phyloP scores from a whole-genome alignment of 2,329 filamentous ascomycete species.

The Exophiala lecanii-corni region DNA sequence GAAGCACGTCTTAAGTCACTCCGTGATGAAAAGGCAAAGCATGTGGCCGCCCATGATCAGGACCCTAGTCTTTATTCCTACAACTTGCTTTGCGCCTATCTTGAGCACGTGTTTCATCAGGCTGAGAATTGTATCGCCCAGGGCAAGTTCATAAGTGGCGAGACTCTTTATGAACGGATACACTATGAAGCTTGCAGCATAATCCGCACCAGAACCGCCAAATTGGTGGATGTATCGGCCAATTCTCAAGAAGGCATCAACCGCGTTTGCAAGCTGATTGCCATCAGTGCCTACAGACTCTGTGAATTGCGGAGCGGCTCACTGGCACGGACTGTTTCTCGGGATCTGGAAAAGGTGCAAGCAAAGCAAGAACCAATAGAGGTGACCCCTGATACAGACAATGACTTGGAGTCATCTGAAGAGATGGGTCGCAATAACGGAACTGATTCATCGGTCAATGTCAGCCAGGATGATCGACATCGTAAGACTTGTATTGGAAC shows the following conservation, averaged over 20 bases:
- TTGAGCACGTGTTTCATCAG: slow-evolving; percentile 16
- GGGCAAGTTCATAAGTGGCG: slow-evolving; percentile 11
- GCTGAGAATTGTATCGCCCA: slow-evolving; percentile 17
- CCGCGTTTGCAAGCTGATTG: slow-evolving; percentile 22
- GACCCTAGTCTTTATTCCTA: slow-evolving; percentile 19
- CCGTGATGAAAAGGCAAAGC: slow-evolving; percentile 7
- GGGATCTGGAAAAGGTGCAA: not conserved
- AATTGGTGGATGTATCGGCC: slow-evolving; percentile 19
- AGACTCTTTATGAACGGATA: slow-evolving; percentile 17
- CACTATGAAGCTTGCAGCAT: slow-evolving; percentile 20
- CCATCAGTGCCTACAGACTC: slow-evolving; percentile 20
- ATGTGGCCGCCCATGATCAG: slow-evolving; percentile 4
- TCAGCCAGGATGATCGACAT: not conserved
- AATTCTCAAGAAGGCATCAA: slow-evolving; percentile 21
- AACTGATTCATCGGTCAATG: not conserved
- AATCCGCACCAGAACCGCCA: slow-evolving; percentile 19
- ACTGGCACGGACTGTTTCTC: slow-evolving; percentile 5
- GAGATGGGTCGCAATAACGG: not conserved
- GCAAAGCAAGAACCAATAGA: not conserved
- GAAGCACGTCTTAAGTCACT: slow-evolving; percentile 5
- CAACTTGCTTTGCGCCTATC: slow-evolving; percentile 17
- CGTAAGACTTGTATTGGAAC: too few species aligned
- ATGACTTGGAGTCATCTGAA: not conserved
- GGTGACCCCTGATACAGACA: not conserved
- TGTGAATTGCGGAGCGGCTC: slow-evolving; percentile 22